phyloP scores from a whole-genome alignment of 164 flowering plant genomes.

The Umbellularia californica region DNA sequence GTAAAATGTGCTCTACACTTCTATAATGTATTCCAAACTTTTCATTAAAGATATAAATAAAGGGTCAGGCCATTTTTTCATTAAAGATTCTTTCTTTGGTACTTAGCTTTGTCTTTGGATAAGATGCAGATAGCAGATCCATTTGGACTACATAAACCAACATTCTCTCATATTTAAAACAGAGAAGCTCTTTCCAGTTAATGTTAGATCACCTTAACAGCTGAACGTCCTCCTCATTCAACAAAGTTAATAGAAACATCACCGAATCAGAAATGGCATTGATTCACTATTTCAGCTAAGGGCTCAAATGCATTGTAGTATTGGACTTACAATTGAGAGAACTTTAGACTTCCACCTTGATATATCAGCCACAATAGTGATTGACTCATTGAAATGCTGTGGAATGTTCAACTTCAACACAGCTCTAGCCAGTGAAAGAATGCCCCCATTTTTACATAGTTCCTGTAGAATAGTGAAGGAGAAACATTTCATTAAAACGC shows the following conservation, averaged over 20 bases:
- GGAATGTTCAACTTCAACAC: conserved; percentile 51
- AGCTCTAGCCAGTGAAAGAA: conserved; percentile 67
- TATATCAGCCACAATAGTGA: conserved; percentile 51
- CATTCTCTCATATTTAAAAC: not conserved
- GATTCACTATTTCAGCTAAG: not conserved
- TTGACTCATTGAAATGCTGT: conserved; percentile 27
- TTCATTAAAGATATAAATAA: no score
- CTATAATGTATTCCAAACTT: no score
- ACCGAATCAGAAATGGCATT: conserved; percentile 1
- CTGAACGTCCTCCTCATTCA: conserved; percentile 84
- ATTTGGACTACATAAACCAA: not conserved
- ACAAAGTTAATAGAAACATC: conserved; percentile 19
- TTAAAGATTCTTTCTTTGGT: no score
- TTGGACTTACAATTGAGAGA: conserved; percentile 74
- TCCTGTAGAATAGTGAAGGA: conserved; percentile 44
- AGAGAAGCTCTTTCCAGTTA: not conserved
- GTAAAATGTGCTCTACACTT: no score
- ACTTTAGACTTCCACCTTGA: conserved; percentile 86
- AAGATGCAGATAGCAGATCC: not conserved
- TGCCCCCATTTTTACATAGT: conserved; percentile 74
- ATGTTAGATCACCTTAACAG: conserved; percentile 58
- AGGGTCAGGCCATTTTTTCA: no score
- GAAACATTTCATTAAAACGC: not conserved
- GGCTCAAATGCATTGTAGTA: conserved; percentile 4
- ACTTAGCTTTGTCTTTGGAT: no score